A percentile compares a stretch with the other conserved stretches of the same genome.
These are phyloP conservation scores for Emydomyces testavorans DNA, from an alignment of 2,329 filamentous ascomycete genomes.

Conservation along the genomic window DNA sequence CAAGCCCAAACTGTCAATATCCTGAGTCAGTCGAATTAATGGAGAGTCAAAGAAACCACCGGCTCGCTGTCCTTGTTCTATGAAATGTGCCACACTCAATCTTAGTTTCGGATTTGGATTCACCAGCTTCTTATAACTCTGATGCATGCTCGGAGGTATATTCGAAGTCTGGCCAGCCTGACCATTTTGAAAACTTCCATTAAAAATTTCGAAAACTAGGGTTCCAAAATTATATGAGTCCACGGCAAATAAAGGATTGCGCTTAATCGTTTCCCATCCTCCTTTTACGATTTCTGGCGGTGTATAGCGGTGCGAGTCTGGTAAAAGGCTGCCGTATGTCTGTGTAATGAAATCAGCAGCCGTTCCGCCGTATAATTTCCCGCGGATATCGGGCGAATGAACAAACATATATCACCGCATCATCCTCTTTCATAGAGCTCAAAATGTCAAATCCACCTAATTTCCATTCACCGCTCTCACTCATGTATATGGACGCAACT, in stretches of 20 bases:
- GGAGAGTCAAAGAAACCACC: slow-evolving; percentile 89
- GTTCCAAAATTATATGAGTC: slow-evolving; percentile 82
- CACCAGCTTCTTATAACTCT: slow-evolving; percentile 78
- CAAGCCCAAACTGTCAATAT: slow-evolving; percentile 81
- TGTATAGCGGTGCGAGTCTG: slow-evolving; percentile 71
- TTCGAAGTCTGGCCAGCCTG: slow-evolving; percentile 77
- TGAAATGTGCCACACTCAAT: slow-evolving; percentile 69
- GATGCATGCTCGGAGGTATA: slow-evolving; percentile 77
- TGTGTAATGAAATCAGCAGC: slow-evolving; percentile 27
- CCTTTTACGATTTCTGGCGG: slow-evolving; percentile 74
- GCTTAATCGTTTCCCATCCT: slow-evolving; percentile 88
- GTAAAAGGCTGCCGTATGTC: slow-evolving; percentile 77
- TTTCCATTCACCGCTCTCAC: slow-evolving; percentile 97
- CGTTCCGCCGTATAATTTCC: background rate
- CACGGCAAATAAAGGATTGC: slow-evolving; percentile 64
- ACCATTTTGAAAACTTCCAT: slow-evolving; percentile 64
- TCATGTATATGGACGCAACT: slow-evolving; percentile 78
- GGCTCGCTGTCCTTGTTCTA: slow-evolving; percentile 73
- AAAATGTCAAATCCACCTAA: slow-evolving; percentile 85
- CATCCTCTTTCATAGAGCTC: slow-evolving; percentile 91
- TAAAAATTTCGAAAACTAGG: slow-evolving; percentile 83
- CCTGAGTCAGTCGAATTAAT: slow-evolving; percentile 81
- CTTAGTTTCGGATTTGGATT: slow-evolving; percentile 83
- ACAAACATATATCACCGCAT: slow-evolving; percentile 74
- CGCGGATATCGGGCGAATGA: background rate